A percentile compares a stretch with the other conserved stretches of the same genome.
Conservation (phyloP, 352 stramenopile genomes). For the Phytophthora vignae region DNA sequence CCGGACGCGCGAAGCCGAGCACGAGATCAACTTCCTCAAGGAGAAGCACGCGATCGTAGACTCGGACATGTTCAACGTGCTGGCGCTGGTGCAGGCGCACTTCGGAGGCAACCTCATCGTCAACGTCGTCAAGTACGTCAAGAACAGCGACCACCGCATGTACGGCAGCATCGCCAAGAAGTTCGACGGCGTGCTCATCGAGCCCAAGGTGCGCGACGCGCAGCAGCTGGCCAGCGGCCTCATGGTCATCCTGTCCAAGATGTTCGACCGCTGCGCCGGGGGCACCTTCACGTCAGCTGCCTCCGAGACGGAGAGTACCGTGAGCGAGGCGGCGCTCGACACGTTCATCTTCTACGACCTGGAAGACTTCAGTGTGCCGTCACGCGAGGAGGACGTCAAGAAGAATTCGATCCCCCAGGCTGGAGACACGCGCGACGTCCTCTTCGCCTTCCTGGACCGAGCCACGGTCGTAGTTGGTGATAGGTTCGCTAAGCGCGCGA, state of each 20-base stretch:
- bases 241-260: conserved; percentile 62
- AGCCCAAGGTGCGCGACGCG: conserved; percentile 44
- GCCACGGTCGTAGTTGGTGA: conserved; percentile 63
- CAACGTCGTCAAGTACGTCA: conserved; percentile 72
- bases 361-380: conserved; percentile 35
- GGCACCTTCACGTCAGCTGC: conserved; percentile 16
- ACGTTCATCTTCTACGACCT: conserved; percentile 71
- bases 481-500: conserved; percentile 65
- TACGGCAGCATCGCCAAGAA: conserved; percentile 67
- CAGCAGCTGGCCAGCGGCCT: conserved; percentile 50
- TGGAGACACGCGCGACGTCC: conserved; percentile 53
- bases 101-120: conserved; percentile 66
- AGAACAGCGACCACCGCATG: conserved; percentile 57
- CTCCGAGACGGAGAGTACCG: conserved; percentile 11
- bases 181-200: conserved; percentile 69
- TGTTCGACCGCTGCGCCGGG: conserved; percentile 51
- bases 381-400: conserved; percentile 42
- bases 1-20: conserved; percentile 42
- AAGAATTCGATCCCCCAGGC: conserved; percentile 39
- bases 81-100: conserved; percentile 54
- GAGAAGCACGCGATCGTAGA: conserved; percentile 53
- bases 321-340: conserved; percentile 29
- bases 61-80: conserved; percentile 63
- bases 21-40: conserved; percentile 57
- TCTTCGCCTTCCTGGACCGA: conserved; percentile 69